Evolutionary conservation across 805 yeast genomes (phyloP).

Genomic region (Blastobotrys robertii): DNA sequence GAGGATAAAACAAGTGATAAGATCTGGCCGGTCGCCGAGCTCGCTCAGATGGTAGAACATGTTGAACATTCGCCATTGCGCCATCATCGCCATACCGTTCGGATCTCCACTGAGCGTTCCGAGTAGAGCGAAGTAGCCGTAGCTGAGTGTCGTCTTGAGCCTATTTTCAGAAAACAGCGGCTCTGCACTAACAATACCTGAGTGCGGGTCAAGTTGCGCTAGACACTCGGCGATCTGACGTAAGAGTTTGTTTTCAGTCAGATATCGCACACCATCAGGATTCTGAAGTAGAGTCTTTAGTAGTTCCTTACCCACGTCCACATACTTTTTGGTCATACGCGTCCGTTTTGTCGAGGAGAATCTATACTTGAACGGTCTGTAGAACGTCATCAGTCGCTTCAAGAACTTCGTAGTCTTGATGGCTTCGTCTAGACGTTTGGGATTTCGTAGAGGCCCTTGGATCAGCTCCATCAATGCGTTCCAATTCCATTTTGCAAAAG

Average conservation of each 20-base stretch:
- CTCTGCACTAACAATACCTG: conserved; percentile 63
- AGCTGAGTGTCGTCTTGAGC: conserved; percentile 52
- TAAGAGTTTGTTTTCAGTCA: conserved; percentile 63
- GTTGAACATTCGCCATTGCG: conserved; percentile 78
- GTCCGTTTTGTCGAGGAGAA: conserved; percentile 49
- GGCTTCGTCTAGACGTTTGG: conserved; percentile 66
- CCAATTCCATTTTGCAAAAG: conserved; percentile 85
- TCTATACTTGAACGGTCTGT: conserved; percentile 81
- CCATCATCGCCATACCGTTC: conserved; percentile 59
- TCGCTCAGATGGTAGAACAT: conserved; percentile 64
- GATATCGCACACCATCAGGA: conserved; percentile 55
- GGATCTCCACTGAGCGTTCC: conserved; percentile 57
- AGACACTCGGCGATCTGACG: conserved; percentile 86
- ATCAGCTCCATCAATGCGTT: conserved; percentile 56
- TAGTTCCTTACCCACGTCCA: conserved; percentile 67
- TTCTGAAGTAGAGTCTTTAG: conserved; percentile 54
- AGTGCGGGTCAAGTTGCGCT: conserved; percentile 72
- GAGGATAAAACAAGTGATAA: conserved; percentile 47
- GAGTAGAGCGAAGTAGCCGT: conserved; percentile 70
- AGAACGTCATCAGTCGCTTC: conserved; percentile 76
- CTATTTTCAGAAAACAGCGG: conserved; percentile 60
- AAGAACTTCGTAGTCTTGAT: conserved; percentile 73
- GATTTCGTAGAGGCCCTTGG: conserved; percentile 72
- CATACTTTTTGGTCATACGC: conserved; percentile 44
- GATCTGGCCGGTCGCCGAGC: conserved; percentile 43